Conservation (phyloP, 805 yeast species). For the Kodamaea jinghongensis region DNA sequence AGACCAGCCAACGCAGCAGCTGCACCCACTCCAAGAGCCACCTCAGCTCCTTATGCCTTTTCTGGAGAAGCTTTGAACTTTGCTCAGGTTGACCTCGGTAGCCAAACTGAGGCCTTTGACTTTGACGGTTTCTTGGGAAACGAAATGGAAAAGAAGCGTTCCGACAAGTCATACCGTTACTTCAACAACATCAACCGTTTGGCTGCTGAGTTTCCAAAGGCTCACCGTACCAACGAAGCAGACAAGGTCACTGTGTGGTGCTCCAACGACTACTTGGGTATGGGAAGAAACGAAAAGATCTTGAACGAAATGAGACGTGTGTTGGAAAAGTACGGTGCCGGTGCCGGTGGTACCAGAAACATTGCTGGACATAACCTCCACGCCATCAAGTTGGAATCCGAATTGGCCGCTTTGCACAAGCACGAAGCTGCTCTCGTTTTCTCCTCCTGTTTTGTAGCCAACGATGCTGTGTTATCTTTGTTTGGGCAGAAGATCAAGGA, state of each 20-base stretch:
- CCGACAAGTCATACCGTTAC: conserved; percentile 89
- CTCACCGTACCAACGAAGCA: conserved; percentile 71
- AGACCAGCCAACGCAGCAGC: conserved; percentile 46
- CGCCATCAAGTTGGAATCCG: conserved; percentile 84
- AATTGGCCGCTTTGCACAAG: conserved; percentile 85
- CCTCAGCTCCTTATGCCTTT: conserved; percentile 27
- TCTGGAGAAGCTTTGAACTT: conserved; percentile 25
- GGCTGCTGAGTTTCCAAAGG: conserved; percentile 90
- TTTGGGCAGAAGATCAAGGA: conserved; percentile 89
- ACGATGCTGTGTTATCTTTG: conserved; percentile 89
- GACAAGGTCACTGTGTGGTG: conserved; percentile 99
- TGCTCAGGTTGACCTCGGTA: conserved; percentile 28
- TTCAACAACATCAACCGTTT: conserved; percentile 96
- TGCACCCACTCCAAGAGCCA: conserved; percentile 23
- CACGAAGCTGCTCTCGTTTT: conserved; percentile 95
- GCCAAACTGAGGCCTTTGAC: conserved; percentile 60
- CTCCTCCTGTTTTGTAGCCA: conserved; percentile 94
- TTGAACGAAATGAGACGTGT: conserved; percentile 73
- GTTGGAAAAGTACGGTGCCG: conserved; percentile 89
- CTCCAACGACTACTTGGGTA: conserved; percentile 94
- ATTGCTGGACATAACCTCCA: conserved; percentile 96
- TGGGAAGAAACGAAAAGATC: conserved; percentile 80
- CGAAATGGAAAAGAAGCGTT: conserved; percentile 71
- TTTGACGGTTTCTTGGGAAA: conserved; percentile 65
- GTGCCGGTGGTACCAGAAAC: conserved; percentile 99